Conservation (phyloP, 768 basidiomycete genomes). For the Guyanaporus albipodus region DNA sequence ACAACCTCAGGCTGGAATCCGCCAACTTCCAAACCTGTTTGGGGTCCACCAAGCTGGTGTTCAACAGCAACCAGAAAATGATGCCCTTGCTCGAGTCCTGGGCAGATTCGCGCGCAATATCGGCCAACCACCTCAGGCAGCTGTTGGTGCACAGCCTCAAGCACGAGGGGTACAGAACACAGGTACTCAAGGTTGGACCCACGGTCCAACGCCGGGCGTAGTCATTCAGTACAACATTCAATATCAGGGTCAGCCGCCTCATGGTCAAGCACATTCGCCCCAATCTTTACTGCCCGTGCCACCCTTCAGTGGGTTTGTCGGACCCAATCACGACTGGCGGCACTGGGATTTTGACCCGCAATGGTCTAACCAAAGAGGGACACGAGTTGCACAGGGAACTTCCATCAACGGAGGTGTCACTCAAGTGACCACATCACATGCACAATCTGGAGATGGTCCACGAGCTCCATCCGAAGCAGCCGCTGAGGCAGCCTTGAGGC, state of each 20-base stretch:
- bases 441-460: conserved; percentile 7
- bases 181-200: conserved; percentile 35
- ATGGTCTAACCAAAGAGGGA: conserved; percentile 21
- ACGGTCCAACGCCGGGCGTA: conserved; percentile 42
- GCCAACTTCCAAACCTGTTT: conserved; percentile 30
- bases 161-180: conserved; percentile 30
- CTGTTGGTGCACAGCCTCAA: conserved; percentile 30
- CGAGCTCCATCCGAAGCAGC: conserved; percentile 51
- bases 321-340: conserved; percentile 63
- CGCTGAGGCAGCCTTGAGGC: conserved; percentile 61
- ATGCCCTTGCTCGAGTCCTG: conserved; percentile 34
- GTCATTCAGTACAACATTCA: conserved; percentile 63
- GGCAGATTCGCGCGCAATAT: conserved; percentile 55
- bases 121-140: conserved; percentile 37
- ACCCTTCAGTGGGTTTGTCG: conserved; percentile 57
- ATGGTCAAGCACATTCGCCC: conserved; percentile 29
- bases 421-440: conserved; percentile 5
- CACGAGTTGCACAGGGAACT: conserved; percentile 7
- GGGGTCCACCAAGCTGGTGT: conserved; percentile 25
- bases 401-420: not conserved
- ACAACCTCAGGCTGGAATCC: conserved; percentile 29
- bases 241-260: conserved; percentile 43
- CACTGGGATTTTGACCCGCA: conserved; percentile 49
- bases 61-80: conserved; percentile 40
- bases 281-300: conserved; percentile 42